A percentile compares a stretch with the other conserved stretches of the same genome.
Evolutionary conservation across 768 basidiomycete genomes (phyloP).

Genomic region (Pisolithus sp.): DNA sequence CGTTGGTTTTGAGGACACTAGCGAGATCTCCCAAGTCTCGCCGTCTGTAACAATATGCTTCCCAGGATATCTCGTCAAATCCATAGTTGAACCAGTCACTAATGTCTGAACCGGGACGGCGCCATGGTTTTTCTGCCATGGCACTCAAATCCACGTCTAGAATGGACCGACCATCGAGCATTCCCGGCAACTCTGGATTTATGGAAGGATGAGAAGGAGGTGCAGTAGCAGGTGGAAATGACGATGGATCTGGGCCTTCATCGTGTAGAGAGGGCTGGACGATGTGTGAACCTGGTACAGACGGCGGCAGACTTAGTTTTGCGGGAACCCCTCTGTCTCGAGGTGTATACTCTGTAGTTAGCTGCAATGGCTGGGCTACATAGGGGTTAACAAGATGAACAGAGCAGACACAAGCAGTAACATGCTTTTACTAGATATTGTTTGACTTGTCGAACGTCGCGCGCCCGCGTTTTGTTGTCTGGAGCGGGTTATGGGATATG

Average conservation of each 20-base stretch:
- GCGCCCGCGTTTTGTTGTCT: constrained; percentile 33
- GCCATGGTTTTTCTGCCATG: constrained; percentile 83
- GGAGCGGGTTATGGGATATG: neutral
- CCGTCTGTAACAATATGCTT: constrained; percentile 82
- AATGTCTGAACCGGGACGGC: constrained; percentile 84
- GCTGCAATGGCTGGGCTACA: constrained; percentile 41
- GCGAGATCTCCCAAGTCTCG: constrained; percentile 77
- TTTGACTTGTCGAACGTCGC: constrained; percentile 28
- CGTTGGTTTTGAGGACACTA: constrained; percentile 73
- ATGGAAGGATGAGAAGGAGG: constrained; percentile 78
- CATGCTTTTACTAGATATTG: constrained; percentile 24
- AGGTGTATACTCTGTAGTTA: constrained; percentile 81
- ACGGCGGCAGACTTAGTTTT: constrained; percentile 18
- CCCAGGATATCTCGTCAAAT: constrained; percentile 96
- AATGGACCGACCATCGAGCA: constrained; percentile 69
- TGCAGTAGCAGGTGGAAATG: constrained; percentile 59
- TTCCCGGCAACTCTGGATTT: constrained; percentile 60
- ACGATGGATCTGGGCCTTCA: constrained; percentile 56
- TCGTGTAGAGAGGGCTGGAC: constrained; percentile 16
- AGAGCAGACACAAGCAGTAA: neutral
- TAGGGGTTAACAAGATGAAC: constrained; percentile 2
- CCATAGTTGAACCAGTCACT: constrained; percentile 99
- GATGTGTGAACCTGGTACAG: constrained; percentile 19
- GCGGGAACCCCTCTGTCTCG: constrained; percentile 52
- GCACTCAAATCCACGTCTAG: constrained; percentile 77